Base-by-base conservation (phyloP, 306 rosid genomes). In the Vigna angularis region DNA sequence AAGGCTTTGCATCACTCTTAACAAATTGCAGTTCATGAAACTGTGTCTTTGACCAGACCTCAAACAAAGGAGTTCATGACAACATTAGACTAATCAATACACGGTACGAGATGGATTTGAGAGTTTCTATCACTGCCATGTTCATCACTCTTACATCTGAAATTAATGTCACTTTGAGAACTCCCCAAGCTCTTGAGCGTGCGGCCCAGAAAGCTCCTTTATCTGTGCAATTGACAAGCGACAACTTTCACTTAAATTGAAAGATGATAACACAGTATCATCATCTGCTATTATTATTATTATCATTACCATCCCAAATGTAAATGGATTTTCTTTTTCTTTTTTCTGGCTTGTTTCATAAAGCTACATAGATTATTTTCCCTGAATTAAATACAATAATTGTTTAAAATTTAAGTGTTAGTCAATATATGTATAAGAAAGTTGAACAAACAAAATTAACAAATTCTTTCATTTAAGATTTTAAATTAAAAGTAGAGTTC, bases 21-120 rank as follows among this genome's bases (percentile, higher is more conserved):
- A 72, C 79, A 61, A 67, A 72, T 40, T 55, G 80, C 55, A 62
- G 42, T 72, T 76, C 69, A 81, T 62, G 66, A 66, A 72, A 28
- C 48, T 13, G 67, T 72, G 85, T 81, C 85, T 81, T 77, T 77
- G 67, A 73, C 83, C 68, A 66, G 0, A 66, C 53, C 0, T 36
- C 58, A 55, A 66, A n/a, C 66, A 34, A 44, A 32, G 3, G 5
- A 16, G 2, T 28, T 47, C 57, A 36, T 80, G 20, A 28, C 34
- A 49, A 28, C 26, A 38, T 32, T 30, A 16, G 70, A 66, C 36
- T 32, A 16, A 55, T 64, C n/a, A 75, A 38, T 36, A 16, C 30
- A 75, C 72, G 75, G 75, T 55, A 61, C 3, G 51, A 73, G 53
- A 66, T 74, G 47, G 56, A 44, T 44, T 70, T 70, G 42, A 77